A percentile compares a stretch with the other conserved stretches of the same genome.
Evolutionary conservation across 2,329 filamentous ascomycete genomes (phyloP).

Genomic region (Cladophialophora carrionii): DNA sequence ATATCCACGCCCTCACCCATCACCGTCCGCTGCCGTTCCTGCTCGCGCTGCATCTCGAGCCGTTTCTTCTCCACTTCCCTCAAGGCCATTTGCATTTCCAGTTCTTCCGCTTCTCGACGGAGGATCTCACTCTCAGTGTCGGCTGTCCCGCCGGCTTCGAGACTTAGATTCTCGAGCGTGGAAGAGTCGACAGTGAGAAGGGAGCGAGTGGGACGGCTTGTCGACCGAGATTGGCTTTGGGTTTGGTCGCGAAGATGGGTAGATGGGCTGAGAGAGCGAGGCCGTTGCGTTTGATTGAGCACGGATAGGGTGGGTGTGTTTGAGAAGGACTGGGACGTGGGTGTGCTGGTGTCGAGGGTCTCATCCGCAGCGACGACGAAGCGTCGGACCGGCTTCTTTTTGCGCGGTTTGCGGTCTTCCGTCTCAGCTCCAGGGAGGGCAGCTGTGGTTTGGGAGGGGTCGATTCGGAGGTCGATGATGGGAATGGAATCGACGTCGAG

Average conservation of each 20-base stretch:
- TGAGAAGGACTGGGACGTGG: constrained; percentile 48
- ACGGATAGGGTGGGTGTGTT: constrained; percentile 27
- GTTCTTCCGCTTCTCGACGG: constrained; percentile 73
- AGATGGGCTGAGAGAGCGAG: constrained; percentile 28
- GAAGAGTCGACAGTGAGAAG: constrained; percentile 87
- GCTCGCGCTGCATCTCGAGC: constrained; percentile 72
- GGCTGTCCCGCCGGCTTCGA: constrained; percentile 58
- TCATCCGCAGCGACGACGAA: constrained; percentile 75
- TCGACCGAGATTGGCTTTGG: constrained; percentile 5
- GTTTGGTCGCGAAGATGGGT: constrained; percentile 6
- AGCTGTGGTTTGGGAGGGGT: constrained; percentile 50
- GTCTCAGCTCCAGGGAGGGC: constrained; percentile 13
- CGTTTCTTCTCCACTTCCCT: constrained; percentile 83
- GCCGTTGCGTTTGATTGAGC: constrained; percentile 20
- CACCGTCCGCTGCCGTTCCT: constrained; percentile 48
- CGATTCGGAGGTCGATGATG: constrained; percentile 87
- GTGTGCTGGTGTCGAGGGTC: constrained; percentile 57
- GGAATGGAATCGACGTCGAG: constrained; percentile 94
- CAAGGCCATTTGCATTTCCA: constrained; percentile 85
- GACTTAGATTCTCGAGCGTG: constrained; percentile 71
- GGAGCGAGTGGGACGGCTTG: constrained; percentile 57
- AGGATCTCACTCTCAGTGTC: constrained; percentile 52
- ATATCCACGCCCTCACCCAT: constrained; percentile 52
- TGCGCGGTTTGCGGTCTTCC: constrained; percentile 38
- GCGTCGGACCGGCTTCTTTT: constrained; percentile 55